phyloP scores from a whole-genome alignment of 441 rosid genomes.

The Geranium incanum region DNA sequence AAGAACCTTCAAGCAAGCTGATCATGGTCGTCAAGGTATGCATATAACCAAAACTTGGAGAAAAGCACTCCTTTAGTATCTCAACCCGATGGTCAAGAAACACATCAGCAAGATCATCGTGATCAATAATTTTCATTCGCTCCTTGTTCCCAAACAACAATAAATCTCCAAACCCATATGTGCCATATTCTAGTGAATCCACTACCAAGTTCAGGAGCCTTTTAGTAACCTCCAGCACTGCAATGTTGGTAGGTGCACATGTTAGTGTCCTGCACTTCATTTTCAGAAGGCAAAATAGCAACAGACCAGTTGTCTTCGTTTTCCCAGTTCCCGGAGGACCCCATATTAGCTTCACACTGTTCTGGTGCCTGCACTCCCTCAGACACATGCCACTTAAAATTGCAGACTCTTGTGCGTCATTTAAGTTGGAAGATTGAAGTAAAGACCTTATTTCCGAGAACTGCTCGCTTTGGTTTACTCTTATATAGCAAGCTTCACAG shows the following conservation, averaged over 20 bases:
- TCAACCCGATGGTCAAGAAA: constrained; percentile 38
- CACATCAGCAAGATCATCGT: constrained; percentile 26
- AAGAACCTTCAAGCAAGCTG: constrained; percentile 25
- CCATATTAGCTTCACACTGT: constrained; percentile 40
- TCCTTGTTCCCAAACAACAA: constrained; percentile 41
- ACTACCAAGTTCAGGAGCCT: constrained; percentile 32
- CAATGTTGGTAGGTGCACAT: constrained; percentile 53
- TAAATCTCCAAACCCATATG: constrained; percentile 37
- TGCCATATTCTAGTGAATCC: constrained; percentile 15
- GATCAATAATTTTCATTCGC: constrained; percentile 30
- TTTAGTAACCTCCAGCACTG: constrained; percentile 40
- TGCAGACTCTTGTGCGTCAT: constrained; percentile 15
- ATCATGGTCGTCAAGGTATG: constrained; percentile 24
- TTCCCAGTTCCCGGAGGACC: constrained; percentile 72
- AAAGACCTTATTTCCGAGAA: not conserved
- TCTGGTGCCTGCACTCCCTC: constrained; percentile 2
- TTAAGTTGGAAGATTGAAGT: not conserved
- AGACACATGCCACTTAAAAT: not conserved
- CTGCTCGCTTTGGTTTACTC: not conserved
- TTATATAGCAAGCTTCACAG: not conserved
- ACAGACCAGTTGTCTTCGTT: constrained; percentile 31
- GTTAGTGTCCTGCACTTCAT: constrained; percentile 41
- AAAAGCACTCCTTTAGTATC: constrained; percentile 25
- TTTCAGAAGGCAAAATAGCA: constrained; percentile 31
- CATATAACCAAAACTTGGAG: constrained; percentile 29